Base-by-base conservation (phyloP, 2,329 filamentous ascomycete genomes). In the Aspergillus uvarum region DNA sequence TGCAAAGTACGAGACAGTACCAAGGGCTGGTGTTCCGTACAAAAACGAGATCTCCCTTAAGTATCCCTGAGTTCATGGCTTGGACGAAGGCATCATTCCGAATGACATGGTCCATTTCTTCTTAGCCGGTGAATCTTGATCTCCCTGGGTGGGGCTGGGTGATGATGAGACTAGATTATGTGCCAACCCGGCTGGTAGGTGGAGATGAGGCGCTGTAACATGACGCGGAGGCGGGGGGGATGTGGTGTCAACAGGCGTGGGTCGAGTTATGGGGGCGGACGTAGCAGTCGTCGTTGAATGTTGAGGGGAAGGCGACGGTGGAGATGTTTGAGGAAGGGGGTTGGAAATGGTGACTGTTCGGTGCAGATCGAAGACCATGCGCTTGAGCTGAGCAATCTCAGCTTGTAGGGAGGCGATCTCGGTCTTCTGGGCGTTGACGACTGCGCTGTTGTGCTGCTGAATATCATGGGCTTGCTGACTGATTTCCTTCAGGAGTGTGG, bases 371-470 rank as follows among this genome's bases (percentile, higher is more conserved):
- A 67, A 69, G 3, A 74, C 68, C 29, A 73, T 67, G 14, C 66
- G 60, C 21, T 70, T 73, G 51, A 75, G 63, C 44, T 72, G 66
- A 5, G 66, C 62, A 10, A 75, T 63, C 61, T 75, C 72, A n/a
- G 65, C 57, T 47, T 66, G 72, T 21, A 75, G 60, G 3, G 58
- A 47, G 1, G 57, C 54, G n/a, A 75, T 64, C 47, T 74, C 69
- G 51, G 70, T 63, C 29, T 63, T 64, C 44, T 63, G 61, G 14
- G 63, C 50, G 5, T 59, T 49, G 1, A 50, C 54, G 14, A 47
- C 35, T 6, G 51, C 44, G 21, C 52, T 31, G 21, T 51, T 35
- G 12, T 47, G 29, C 38, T 26, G 16, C 16, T 48, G 22, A 16
- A 32, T 16, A 5, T 53, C 44, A 14, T 51, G 32, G 54, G 31